Evolutionary conservation across 202 grass and related monocot genomes (phyloP).

Genomic region (Cymbopogon flexuosus): DNA sequence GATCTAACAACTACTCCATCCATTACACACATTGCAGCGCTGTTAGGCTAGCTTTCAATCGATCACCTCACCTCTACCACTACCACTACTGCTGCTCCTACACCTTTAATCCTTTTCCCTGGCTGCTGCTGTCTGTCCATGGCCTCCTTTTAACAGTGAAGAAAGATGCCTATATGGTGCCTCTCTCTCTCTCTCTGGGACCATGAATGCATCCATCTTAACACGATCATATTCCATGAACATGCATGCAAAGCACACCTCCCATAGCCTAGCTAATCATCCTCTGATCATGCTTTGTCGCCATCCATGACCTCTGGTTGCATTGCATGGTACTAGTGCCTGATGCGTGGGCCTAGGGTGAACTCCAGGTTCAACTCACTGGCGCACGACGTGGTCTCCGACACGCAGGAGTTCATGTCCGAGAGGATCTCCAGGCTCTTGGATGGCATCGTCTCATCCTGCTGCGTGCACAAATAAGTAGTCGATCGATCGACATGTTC

Average conservation of each 20-base stretch:
- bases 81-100: neutral
- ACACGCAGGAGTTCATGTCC: slow-evolving; percentile 60
- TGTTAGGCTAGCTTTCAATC: neutral
- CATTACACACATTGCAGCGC: neutral
- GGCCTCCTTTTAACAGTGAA: slow-evolving; percentile 34
- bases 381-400: slow-evolving; percentile 46
- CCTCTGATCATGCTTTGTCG: slow-evolving; percentile 10
- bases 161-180: slow-evolving; percentile 21
- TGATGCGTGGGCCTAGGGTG: slow-evolving; percentile 37
- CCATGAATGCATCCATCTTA: slow-evolving; percentile 12
- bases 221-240: neutral
- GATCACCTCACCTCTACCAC: slow-evolving; percentile 3
- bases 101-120: neutral
- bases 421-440: slow-evolving; percentile 64
- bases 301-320: too few species aligned
- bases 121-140: neutral
- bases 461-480: neutral
- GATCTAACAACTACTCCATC: slow-evolving; percentile 25
- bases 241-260: slow-evolving; percentile 4
- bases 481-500: neutral
- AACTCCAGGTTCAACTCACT: slow-evolving; percentile 61
- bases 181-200: slow-evolving; percentile 22
- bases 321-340: neutral
- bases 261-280: neutral
- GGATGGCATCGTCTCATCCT: slow-evolving; percentile 42